phyloP scores from a whole-genome alignment of 768 basidiomycete genomes.

The Filobasidium wieringae region DNA sequence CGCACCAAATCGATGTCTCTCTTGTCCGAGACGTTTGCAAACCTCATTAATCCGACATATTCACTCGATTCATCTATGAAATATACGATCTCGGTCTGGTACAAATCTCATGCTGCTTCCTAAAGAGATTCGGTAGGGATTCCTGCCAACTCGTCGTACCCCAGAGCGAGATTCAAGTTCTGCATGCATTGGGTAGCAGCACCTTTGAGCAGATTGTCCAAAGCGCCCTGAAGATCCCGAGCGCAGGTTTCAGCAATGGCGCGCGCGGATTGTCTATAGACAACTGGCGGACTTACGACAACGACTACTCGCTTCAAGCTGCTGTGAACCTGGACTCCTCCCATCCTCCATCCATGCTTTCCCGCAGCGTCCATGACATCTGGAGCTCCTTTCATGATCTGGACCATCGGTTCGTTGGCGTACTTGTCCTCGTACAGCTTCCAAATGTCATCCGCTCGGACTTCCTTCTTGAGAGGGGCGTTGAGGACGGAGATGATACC shows the following conservation, averaged over 20 bases:
- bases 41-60: too few species aligned
- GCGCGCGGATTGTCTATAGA: neutral
- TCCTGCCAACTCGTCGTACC: conserved; percentile 71
- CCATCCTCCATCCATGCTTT: conserved; percentile 78
- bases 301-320: conserved; percentile 81
- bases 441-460: conserved; percentile 61
- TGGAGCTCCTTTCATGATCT: conserved; percentile 55
- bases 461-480: conserved; percentile 57
- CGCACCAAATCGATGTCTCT: too few species aligned
- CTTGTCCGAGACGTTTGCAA: too few species aligned
- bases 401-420: conserved; percentile 58
- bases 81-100: too few species aligned
- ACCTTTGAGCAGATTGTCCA: conserved; percentile 94
- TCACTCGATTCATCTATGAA: too few species aligned
- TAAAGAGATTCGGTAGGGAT: conserved; percentile 46
- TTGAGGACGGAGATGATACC: conserved; percentile 83
- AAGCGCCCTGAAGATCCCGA: conserved; percentile 52
- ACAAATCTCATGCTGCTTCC: too few species aligned
- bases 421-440: conserved; percentile 70
- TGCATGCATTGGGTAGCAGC: conserved; percentile 96
- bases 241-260: neutral
- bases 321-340: conserved; percentile 87
- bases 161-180: conserved; percentile 83
- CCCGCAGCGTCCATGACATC: conserved; percentile 61
- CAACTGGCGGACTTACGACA: conserved; percentile 51